Evolutionary conservation across 176 grass and related monocot genomes (phyloP).

Genomic region (Carex pumila): DNA sequence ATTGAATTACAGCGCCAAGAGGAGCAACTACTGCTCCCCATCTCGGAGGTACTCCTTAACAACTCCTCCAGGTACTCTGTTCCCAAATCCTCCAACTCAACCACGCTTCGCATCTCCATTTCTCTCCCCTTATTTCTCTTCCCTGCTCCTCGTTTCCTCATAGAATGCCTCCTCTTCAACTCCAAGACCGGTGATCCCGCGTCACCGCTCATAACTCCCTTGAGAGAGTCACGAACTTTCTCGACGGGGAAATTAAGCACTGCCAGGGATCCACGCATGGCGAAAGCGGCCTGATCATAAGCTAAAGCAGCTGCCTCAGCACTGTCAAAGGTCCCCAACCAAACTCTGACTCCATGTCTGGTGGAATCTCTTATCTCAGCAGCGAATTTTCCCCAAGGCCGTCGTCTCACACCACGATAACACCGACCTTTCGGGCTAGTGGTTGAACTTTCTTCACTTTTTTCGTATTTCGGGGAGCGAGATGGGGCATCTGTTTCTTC

Average conservation of each 20-base stretch:
- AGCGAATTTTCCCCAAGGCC: conserved; percentile 75
- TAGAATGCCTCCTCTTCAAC: conserved; percentile 28
- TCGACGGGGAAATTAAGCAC: conserved; percentile 67
- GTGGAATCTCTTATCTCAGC: conserved; percentile 78
- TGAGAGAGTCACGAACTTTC: conserved; percentile 27
- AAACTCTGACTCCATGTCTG: conserved; percentile 48
- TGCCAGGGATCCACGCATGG: conserved; percentile 52
- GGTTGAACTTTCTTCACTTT: not conserved
- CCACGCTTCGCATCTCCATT: conserved; percentile 13
- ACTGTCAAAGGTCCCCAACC: conserved; percentile 79
- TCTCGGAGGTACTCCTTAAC: conserved; percentile 29
- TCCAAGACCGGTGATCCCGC: conserved; percentile 23
- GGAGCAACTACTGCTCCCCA: not conserved
- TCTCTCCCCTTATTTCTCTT: conserved; percentile 21
- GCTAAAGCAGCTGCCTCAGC: conserved; percentile 72
- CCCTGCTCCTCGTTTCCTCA: not conserved
- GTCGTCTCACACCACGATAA: conserved; percentile 69
- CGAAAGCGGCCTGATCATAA: conserved; percentile 67
- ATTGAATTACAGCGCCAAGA: conserved; percentile 19
- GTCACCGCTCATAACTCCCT: conserved; percentile 10
- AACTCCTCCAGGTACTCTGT: conserved; percentile 55
- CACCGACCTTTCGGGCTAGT: conserved; percentile 13
- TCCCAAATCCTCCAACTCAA: conserved; percentile 69
- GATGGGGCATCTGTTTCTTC: conserved; percentile 2
- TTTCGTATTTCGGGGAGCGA: not conserved